Evolutionary conservation across 2,329 filamentous ascomycete genomes (phyloP).

Genomic region (Xylaria multiplex): DNA sequence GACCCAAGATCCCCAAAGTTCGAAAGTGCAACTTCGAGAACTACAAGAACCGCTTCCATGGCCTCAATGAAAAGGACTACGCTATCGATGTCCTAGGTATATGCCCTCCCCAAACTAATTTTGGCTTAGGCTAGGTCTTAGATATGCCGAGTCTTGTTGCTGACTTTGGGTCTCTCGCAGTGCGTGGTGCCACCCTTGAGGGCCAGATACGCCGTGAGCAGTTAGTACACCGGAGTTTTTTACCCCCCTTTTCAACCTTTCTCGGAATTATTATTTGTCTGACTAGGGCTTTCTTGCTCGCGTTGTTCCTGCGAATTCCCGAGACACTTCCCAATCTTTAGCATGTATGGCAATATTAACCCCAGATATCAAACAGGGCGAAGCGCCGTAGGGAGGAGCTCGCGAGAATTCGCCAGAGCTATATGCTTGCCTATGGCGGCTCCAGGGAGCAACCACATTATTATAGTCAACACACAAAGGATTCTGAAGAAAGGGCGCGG

Average conservation of each 20-base stretch:
- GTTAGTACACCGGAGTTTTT: neutral
- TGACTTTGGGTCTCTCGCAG: constrained; percentile 5
- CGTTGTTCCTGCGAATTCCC: too few relatives aligned
- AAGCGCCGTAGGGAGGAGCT: constrained; percentile 52
- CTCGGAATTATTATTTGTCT: too few relatives aligned
- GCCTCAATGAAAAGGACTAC: constrained; percentile 51
- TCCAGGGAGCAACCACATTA: constrained; percentile 29
- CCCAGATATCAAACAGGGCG: constrained; percentile 23
- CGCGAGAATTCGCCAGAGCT: constrained; percentile 50
- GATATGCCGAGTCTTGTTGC: neutral
- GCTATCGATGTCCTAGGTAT: constrained; percentile 53
- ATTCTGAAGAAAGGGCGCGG: constrained; percentile 37
- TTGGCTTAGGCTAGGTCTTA: neutral
- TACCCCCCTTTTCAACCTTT: too few relatives aligned
- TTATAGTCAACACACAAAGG: constrained; percentile 24
- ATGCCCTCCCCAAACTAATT: neutral
- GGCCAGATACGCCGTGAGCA: constrained; percentile 55
- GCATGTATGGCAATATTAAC: too few relatives aligned
- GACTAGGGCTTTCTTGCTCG: too few relatives aligned
- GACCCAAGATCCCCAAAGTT: constrained; percentile 54
- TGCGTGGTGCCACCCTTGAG: constrained; percentile 49
- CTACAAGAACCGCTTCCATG: constrained; percentile 56
- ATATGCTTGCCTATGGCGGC: constrained; percentile 38
- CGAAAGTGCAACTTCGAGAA: constrained; percentile 56
- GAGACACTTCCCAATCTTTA: too few relatives aligned